These are phyloP conservation scores for Metschnikowia koreensis DNA, from an alignment of 805 yeast species.

Conservation along the genomic window DNA sequence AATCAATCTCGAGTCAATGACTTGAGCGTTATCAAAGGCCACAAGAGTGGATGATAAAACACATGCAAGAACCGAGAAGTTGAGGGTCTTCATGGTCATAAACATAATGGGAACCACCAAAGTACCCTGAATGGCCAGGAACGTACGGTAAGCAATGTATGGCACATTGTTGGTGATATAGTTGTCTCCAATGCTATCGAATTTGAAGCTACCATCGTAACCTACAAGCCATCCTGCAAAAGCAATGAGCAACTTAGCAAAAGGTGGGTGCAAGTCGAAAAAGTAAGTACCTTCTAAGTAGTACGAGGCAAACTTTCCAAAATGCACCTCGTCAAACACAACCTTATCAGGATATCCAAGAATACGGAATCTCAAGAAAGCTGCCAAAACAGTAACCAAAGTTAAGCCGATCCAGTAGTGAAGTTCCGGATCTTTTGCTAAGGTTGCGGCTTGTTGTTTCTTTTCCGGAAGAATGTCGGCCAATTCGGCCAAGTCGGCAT, in stretches of 20 bases:
- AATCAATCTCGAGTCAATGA: conserved; percentile 86
- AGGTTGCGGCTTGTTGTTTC: not conserved
- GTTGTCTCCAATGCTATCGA: conserved; percentile 82
- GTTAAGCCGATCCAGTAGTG: conserved; percentile 36
- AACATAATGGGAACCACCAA: conserved; percentile 82
- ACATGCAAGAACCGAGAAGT: conserved; percentile 76
- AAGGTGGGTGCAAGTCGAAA: conserved; percentile 97
- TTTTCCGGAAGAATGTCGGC: conserved; percentile 2
- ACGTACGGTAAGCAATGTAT: conserved; percentile 74
- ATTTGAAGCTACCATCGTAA: conserved; percentile 88
- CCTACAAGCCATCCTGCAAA: conserved; percentile 86
- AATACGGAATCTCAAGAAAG: conserved; percentile 56
- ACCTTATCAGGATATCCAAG: conserved; percentile 69
- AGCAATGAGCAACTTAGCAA: conserved; percentile 91
- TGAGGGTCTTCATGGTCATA: conserved; percentile 79
- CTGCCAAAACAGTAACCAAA: conserved; percentile 42
- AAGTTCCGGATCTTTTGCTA: conserved; percentile 25
- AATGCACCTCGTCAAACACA: conserved; percentile 85
- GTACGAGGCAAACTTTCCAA: conserved; percentile 81
- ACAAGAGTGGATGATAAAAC: conserved; percentile 73
- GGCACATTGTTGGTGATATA: conserved; percentile 82
- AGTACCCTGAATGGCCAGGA: conserved; percentile 79
- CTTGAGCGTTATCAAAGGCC: conserved; percentile 85
- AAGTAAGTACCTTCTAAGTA: conserved; percentile 88
- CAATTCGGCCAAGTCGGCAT: conserved; percentile 6